A percentile compares a stretch with the other conserved stretches of the same genome.
These are phyloP conservation scores for Myxozyma lipomycoides DNA, from an alignment of 805 yeast genomes.

Conservation along the genomic window DNA sequence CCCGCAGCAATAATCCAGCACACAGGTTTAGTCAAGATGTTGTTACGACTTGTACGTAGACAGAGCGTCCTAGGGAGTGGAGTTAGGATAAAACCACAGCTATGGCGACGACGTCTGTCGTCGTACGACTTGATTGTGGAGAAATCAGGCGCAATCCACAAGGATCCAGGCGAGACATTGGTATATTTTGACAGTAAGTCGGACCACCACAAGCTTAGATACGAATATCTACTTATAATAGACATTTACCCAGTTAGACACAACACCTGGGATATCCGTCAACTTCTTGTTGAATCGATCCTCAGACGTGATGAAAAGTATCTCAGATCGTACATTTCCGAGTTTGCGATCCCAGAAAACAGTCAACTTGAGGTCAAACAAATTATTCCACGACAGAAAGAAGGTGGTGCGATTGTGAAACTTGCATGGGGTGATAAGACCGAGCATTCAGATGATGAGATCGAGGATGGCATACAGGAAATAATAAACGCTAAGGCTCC, in stretches of 20 bases:
- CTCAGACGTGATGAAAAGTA: constrained; percentile 10
- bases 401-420: constrained; percentile 91
- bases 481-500: constrained; percentile 16
- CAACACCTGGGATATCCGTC: constrained; percentile 22
- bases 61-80: too few species aligned
- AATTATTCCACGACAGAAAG: constrained; percentile 68
- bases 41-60: too few species aligned
- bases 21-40: too few species aligned
- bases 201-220: constrained; percentile 1
- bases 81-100: too few species aligned
- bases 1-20: too few species aligned
- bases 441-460: constrained; percentile 46
- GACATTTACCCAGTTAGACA: constrained; percentile 21
- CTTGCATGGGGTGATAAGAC: constrained; percentile 52
- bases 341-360: constrained; percentile 30
- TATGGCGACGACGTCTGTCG: too few species aligned
- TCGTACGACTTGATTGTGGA: constrained; percentile 10
- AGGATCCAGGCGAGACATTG: constrained; percentile 23
- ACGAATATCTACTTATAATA: constrained; percentile 3
- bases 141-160: constrained; percentile 23
- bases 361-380: constrained; percentile 47
- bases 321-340: constrained; percentile 14
- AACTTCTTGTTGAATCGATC: constrained; percentile 10
- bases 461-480: constrained; percentile 42
- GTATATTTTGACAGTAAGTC: constrained; percentile 28